Conservation (phyloP, 495 filamentous ascomycete genomes). For the Penicillium psychrofluorescens region DNA sequence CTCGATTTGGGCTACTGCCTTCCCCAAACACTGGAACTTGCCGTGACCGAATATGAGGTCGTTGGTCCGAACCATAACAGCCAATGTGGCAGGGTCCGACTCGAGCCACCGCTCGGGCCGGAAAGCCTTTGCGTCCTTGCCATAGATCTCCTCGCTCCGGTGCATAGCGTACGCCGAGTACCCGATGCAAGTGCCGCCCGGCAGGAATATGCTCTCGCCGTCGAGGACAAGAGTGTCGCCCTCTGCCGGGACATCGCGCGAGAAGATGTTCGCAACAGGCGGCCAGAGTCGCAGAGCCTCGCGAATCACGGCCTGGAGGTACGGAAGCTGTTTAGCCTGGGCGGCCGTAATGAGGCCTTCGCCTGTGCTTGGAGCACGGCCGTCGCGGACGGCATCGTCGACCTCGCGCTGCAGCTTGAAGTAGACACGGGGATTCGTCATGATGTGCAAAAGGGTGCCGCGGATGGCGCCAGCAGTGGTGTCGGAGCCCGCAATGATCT, state of each 20-base stretch:
- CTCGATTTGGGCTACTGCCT: conserved; percentile 30
- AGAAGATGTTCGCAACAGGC: conserved; percentile 41
- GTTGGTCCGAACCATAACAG: conserved; percentile 42
- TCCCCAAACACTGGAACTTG: conserved; percentile 29
- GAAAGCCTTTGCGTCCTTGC: conserved; percentile 52
- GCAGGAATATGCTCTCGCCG: conserved; percentile 34
- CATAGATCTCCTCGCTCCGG: conserved; percentile 47
- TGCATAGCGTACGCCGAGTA: conserved; percentile 44
- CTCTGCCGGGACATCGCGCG: conserved; percentile 36
- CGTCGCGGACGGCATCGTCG: conserved; percentile 5
- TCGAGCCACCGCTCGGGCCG: conserved; percentile 63
- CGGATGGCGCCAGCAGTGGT: conserved; percentile 55
- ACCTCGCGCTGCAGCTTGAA: conserved; percentile 20
- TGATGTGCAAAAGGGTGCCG: conserved; percentile 46
- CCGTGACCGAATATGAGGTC: conserved; percentile 36
- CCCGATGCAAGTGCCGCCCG: conserved; percentile 44
- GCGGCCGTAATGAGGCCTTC: conserved; percentile 34
- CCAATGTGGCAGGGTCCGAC: conserved; percentile 31
- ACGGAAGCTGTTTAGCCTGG: conserved; percentile 35
- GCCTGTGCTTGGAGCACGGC: conserved; percentile 20
- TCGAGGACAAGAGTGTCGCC: conserved; percentile 42
- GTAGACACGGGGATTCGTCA: conserved; percentile 38
- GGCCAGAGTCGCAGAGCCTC: conserved; percentile 51
- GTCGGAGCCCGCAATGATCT: conserved; percentile 52
- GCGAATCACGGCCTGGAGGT: conserved; percentile 49